Conservation (phyloP, 1,284 basidiomycete genomes). For the Austroboletus niveus region DNA sequence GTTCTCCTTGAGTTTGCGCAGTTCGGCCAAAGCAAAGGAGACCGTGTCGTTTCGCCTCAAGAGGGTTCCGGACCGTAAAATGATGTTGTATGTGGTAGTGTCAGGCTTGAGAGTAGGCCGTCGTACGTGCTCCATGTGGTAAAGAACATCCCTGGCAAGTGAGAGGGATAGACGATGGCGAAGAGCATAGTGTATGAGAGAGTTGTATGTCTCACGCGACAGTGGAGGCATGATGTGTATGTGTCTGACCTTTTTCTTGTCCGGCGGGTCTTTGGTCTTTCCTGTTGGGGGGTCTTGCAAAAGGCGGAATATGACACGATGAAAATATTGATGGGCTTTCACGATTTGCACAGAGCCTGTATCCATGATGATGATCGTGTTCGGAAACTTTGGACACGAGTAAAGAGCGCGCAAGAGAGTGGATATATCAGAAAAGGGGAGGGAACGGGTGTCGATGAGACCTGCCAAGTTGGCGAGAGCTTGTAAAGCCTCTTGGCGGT, state of each 20-base stretch:
- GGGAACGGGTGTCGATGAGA: constrained; percentile 47
- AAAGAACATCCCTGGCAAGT: constrained; percentile 47
- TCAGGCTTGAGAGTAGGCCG: constrained; percentile 43
- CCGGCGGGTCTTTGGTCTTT: constrained; percentile 21
- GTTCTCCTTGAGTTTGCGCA: constrained; percentile 29
- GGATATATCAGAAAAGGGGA: constrained; percentile 45
- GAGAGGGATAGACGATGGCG: constrained; percentile 52
- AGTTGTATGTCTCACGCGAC: constrained; percentile 51
- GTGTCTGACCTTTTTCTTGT: constrained; percentile 1
- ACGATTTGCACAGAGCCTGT: constrained; percentile 32
- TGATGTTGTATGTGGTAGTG: constrained; percentile 53
- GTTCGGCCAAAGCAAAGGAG: constrained; percentile 33
- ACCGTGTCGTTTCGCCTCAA: constrained; percentile 46
- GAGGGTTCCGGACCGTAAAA: constrained; percentile 55
- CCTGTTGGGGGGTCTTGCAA: constrained; percentile 23
- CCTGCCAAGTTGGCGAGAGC: constrained; percentile 57
- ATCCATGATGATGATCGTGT: constrained; percentile 44
- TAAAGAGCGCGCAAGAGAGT: constrained; percentile 49
- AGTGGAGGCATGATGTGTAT: constrained; percentile 35
- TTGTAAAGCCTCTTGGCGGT: constrained; percentile 42
- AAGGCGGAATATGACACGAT: constrained; percentile 51
- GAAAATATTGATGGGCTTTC: constrained; percentile 56
- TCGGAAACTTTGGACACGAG: constrained; percentile 45
- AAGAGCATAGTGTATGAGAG: constrained; percentile 64
- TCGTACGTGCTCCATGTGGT: constrained; percentile 51